Evolutionary conservation across 2,329 filamentous ascomycete species (phyloP).

Genomic region (Lachnellula cervina): DNA sequence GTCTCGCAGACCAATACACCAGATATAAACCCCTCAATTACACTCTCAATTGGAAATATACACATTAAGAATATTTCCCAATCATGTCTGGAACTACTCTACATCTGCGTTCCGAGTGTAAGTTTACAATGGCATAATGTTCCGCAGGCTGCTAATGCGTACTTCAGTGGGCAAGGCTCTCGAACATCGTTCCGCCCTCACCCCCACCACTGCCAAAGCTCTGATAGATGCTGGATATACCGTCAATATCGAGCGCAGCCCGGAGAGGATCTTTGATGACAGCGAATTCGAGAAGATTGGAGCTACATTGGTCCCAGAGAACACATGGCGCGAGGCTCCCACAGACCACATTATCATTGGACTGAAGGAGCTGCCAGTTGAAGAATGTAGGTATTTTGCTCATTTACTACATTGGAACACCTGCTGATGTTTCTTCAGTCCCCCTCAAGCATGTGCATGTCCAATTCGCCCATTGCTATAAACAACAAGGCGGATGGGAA

Average conservation of each 20-base stretch:
- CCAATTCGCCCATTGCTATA: constrained; percentile 71
- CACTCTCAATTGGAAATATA: constrained; percentile 11
- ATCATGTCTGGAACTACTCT: constrained; percentile 33
- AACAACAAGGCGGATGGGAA: constrained; percentile 74
- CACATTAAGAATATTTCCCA: constrained; percentile 10
- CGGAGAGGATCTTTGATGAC: constrained; percentile 62
- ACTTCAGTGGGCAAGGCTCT: constrained; percentile 35
- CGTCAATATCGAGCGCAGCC: constrained; percentile 62
- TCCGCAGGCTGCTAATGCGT: constrained; percentile 25
- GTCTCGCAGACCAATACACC: not conserved
- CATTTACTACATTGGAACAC: constrained; percentile 1
- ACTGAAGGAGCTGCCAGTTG: constrained; percentile 72
- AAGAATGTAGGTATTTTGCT: constrained; percentile 47
- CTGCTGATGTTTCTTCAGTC: constrained; percentile 32
- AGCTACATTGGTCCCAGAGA: constrained; percentile 59
- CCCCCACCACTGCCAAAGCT: constrained; percentile 45
- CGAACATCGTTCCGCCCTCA: constrained; percentile 38
- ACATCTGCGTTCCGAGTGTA: constrained; percentile 38
- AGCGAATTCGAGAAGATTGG: constrained; percentile 58
- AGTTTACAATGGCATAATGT: constrained; percentile 21
- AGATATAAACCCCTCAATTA: constrained; percentile 7
- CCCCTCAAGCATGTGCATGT: constrained; percentile 70
- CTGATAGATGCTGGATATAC: constrained; percentile 66
- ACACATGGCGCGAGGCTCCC: constrained; percentile 64
- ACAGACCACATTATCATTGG: constrained; percentile 67